These are phyloP conservation scores for Boechera divaricarpa DNA, from an alignment of 345 rosid genomes.

Conservation along the genomic window DNA sequence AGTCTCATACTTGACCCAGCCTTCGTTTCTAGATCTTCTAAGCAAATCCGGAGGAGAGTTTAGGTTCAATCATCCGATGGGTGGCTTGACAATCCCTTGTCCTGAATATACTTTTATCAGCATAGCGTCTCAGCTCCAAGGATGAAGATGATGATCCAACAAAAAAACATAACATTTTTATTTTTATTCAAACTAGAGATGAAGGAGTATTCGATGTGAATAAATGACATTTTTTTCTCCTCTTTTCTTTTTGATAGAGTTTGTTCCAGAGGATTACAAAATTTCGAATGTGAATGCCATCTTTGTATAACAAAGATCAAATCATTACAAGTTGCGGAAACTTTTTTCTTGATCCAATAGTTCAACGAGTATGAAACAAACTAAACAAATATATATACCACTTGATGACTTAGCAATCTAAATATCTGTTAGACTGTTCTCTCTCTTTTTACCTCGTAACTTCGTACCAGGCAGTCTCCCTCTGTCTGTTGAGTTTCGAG, in stretches of 20 bases:
- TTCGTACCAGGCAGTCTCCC: too few relatives aligned
- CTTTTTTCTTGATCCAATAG: not conserved
- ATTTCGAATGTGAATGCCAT: not conserved
- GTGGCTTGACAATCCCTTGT: conserved; percentile 61
- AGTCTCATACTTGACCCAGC: conserved; percentile 52
- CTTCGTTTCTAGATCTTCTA: conserved; percentile 53
- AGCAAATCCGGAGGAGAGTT: conserved; percentile 33
- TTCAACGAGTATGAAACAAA: not conserved
- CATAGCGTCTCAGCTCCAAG: conserved; percentile 38
- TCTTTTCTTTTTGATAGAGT: not conserved
- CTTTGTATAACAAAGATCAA: conserved; percentile 21
- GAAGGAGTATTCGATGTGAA: not conserved
- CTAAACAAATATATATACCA: not conserved
- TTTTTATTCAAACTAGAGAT: conserved; percentile 13
- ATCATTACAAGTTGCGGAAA: conserved; percentile 8
- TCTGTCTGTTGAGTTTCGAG: too few relatives aligned
- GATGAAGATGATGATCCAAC: conserved; percentile 25
- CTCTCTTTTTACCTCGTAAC: too few relatives aligned
- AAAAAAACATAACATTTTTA: not conserved
- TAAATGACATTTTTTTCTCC: conserved; percentile 16
- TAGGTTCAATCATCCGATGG: conserved; percentile 56
- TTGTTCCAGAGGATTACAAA: conserved; percentile 5
- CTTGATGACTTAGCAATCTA: conserved; percentile 1
- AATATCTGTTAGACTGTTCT: not conserved
- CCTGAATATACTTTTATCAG: conserved; percentile 49